A percentile compares a stretch with the other conserved stretches of the same genome.
These are phyloP conservation scores for Hypoxylon sp. DNA, from an alignment of 2,329 filamentous ascomycete genomes.

Conservation along the genomic window DNA sequence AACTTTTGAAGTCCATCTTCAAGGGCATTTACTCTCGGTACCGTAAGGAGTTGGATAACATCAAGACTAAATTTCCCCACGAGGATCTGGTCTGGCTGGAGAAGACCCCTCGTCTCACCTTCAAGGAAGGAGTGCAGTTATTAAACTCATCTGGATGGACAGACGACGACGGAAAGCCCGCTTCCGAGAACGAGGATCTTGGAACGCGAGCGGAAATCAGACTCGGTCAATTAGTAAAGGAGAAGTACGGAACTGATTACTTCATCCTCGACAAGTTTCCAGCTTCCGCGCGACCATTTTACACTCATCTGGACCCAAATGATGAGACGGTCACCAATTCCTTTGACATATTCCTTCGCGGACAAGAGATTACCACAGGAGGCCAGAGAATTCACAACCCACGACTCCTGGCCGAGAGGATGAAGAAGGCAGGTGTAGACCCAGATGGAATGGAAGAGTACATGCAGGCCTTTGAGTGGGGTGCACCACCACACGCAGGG, in stretches of 20 bases:
- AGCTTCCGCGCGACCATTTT: conserved; percentile 85
- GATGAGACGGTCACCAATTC: conserved; percentile 79
- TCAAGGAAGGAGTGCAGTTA: conserved; percentile 84
- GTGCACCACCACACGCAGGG: conserved; percentile 89
- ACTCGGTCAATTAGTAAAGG: conserved; percentile 85
- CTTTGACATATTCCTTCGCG: conserved; percentile 94
- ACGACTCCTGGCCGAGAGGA: conserved; percentile 79
- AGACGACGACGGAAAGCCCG: conserved; percentile 80
- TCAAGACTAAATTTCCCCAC: conserved; percentile 88
- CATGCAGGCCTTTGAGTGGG: conserved; percentile 88
- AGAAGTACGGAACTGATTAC: conserved; percentile 91
- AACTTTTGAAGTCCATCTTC: conserved; percentile 85
- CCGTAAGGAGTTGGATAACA: conserved; percentile 78
- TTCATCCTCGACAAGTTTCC: conserved; percentile 97
- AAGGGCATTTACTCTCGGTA: conserved; percentile 77
- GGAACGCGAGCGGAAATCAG: conserved; percentile 89
- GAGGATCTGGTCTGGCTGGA: conserved; percentile 90
- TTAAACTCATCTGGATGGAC: conserved; percentile 83
- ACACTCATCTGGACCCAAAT: conserved; percentile 83
- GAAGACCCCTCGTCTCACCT: conserved; percentile 84
- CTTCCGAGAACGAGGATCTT: conserved; percentile 83
- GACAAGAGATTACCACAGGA: conserved; percentile 92
- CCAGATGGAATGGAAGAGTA: conserved; percentile 92
- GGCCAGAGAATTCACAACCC: conserved; percentile 93
- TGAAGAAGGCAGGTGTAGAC: conserved; percentile 81